Conservation (phyloP, 1,284 basidiomycete species). For the Takashimella tepidaria region DNA sequence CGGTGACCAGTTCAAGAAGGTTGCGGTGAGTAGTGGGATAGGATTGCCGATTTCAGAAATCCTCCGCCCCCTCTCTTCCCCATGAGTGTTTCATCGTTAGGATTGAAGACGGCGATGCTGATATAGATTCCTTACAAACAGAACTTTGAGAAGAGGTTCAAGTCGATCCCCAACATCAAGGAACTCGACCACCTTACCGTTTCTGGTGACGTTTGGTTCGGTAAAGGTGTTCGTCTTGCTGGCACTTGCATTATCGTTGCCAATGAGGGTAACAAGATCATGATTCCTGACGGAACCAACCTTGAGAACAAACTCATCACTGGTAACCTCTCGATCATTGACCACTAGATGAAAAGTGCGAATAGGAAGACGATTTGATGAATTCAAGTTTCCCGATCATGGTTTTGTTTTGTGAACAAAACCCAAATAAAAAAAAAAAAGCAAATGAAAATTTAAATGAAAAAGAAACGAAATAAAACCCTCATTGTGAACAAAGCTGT, state of each 20-base stretch:
- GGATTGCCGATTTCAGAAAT: too few relatives aligned
- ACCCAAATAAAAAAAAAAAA: too few relatives aligned
- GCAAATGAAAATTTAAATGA: too few relatives aligned
- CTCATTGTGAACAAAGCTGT: too few relatives aligned
- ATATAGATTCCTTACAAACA: too few relatives aligned
- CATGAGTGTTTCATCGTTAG: too few relatives aligned
- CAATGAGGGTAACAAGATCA: slow-evolving; percentile 89
- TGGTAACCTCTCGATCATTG: slow-evolving; percentile 56
- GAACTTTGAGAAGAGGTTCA: slow-evolving; percentile 85
- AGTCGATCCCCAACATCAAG: slow-evolving; percentile 88
- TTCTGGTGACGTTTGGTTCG: slow-evolving; percentile 93
- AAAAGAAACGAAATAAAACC: too few relatives aligned
- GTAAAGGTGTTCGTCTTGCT: slow-evolving; percentile 80
- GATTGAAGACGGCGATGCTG: too few relatives aligned
- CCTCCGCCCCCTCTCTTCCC: too few relatives aligned
- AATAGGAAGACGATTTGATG: too few relatives aligned
- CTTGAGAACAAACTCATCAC: slow-evolving; percentile 76
- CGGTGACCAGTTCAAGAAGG: slow-evolving; percentile 73
- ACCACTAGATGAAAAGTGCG: slow-evolving; percentile 49
- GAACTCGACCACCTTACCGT: slow-evolving; percentile 97
- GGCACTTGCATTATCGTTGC: slow-evolving; percentile 86
- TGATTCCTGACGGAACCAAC: slow-evolving; percentile 91
- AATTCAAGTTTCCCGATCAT: too few relatives aligned
- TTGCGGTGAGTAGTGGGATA: slow-evolving; percentile 54
- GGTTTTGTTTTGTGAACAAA: too few relatives aligned